A percentile compares a stretch with the other conserved stretches of the same genome.
Conservation (phyloP, 495 filamentous ascomycete species). For the Penicillium goetzii region DNA sequence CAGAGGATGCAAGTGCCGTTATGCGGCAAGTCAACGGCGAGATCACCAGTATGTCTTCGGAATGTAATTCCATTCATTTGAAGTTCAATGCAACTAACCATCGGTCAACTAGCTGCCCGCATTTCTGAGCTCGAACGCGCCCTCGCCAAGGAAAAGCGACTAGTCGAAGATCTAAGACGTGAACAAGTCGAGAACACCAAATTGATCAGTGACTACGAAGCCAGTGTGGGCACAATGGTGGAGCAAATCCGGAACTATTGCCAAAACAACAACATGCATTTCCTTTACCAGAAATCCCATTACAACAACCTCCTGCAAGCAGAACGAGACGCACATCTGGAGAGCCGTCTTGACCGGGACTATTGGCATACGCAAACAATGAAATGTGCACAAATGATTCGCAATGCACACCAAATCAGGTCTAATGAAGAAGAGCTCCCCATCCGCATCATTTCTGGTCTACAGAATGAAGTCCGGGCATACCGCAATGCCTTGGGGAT, state of each 20-base stretch:
- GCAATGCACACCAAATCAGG: slow-evolving; percentile 52
- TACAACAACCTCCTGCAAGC: slow-evolving; percentile 62
- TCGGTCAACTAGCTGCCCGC: slow-evolving; percentile 41
- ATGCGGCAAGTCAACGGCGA: slow-evolving; percentile 55
- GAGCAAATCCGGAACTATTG: slow-evolving; percentile 66
- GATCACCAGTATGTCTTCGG: slow-evolving; percentile 41
- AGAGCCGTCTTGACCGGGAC: slow-evolving; percentile 64
- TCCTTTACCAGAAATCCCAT: slow-evolving; percentile 58
- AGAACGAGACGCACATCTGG: slow-evolving; percentile 59
- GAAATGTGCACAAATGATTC: slow-evolving; percentile 57
- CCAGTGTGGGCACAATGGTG: slow-evolving; percentile 57
- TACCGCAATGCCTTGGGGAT: slow-evolving; percentile 57
- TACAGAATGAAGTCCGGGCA: slow-evolving; percentile 60
- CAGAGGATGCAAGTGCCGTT: slow-evolving; percentile 47
- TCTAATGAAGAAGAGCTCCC: slow-evolving; percentile 55
- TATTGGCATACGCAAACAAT: slow-evolving; percentile 64
- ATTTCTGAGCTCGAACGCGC: slow-evolving; percentile 57
- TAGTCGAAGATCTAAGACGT: slow-evolving; percentile 49
- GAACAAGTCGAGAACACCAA: slow-evolving; percentile 56
- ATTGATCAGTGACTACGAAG: slow-evolving; percentile 62
- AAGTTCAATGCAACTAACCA: slow-evolving; percentile 5
- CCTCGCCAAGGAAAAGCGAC: slow-evolving; percentile 53
- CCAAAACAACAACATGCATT: slow-evolving; percentile 63
- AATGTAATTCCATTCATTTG: not conserved
- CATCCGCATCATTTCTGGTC: slow-evolving; percentile 51